Conservation (phyloP, 2,329 filamentous ascomycete genomes). For the Calonectria henricotiae region DNA sequence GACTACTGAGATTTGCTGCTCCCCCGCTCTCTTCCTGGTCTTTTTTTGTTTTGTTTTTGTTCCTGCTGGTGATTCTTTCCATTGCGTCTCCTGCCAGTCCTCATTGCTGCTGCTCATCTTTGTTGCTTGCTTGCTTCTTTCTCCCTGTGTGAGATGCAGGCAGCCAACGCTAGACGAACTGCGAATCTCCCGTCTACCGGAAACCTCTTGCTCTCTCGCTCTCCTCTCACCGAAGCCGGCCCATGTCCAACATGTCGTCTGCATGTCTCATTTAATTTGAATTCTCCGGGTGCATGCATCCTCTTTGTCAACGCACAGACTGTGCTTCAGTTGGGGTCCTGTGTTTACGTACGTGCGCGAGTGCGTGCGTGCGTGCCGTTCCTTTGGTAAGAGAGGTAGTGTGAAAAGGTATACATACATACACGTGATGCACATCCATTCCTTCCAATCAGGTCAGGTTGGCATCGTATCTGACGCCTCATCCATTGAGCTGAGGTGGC, state of each 20-base stretch:
- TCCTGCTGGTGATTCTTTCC: not conserved
- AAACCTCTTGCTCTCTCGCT: not conserved
- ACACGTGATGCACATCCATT: slow-evolving; percentile 6
- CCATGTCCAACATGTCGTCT: slow-evolving; percentile 25
- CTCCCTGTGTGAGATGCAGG: slow-evolving; percentile 13
- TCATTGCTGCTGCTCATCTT: not conserved
- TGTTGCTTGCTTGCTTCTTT: not conserved
- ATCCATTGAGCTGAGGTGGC: slow-evolving; percentile 3
- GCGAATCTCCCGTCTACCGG: slow-evolving; percentile 10
- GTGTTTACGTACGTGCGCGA: slow-evolving; percentile 1
- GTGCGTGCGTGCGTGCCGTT: slow-evolving; percentile 11
- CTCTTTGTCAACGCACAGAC: slow-evolving; percentile 23
- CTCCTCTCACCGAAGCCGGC: slow-evolving; percentile 8
- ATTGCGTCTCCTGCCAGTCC: not conserved
- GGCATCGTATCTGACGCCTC: not conserved
- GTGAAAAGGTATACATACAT: slow-evolving; percentile 24
- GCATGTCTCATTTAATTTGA: slow-evolving; percentile 31
- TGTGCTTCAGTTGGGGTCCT: slow-evolving; percentile 1
- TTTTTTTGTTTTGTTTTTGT: not conserved
- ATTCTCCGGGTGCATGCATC: slow-evolving; percentile 16
- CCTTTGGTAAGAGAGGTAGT: slow-evolving; percentile 12
- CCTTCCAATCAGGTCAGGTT: not conserved
- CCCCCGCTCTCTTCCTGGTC: slow-evolving; percentile 10
- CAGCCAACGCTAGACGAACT: not conserved
- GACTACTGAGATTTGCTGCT: slow-evolving; percentile 19